Base-by-base conservation (phyloP, 2,329 filamentous ascomycete genomes). In the Cadophora gregata region DNA sequence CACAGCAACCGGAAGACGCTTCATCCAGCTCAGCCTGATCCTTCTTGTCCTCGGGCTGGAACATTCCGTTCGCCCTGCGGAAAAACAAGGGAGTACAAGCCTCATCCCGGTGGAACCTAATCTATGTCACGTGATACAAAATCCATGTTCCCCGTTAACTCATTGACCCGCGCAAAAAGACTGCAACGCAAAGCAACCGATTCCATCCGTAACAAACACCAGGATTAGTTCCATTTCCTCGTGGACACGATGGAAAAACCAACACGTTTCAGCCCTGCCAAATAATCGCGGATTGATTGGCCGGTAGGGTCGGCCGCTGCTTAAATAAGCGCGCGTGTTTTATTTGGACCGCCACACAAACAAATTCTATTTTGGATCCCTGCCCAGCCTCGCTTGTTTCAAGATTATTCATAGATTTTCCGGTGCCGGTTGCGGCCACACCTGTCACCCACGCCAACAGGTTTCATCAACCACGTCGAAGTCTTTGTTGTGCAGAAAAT, bases 381-480 rank as follows among this genome's bases (percentile, higher is more conserved):
- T 31, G 21, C n/a, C 45, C 56, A 55, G 63, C 59, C 59, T 68
- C 66, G 66, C 63, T 65, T 65, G 66, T 67, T 67, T 67, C 62
- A 62, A 29, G 38, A 45, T 58, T 63, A 66, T 63, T 59, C 51
- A 51, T 62, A 66, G 64, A 59, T 36, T 51, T 59, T 55, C 51
- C 36, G 29, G 33, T 47, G 29, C 59, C 27, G 64, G 38, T 21
- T 58, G 53, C 19, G 16, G 27, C 16, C 45, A n/a, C n/a, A 42
- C 38, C 31, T 33, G 5, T 5, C 31, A 33, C 31, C 31, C 31
- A 33, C 31, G 5, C 10, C 38, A 42, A 10, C 38, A 42, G 10
- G 10, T 50, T 47, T 48, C 47, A 2, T 56, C 33, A 31, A 25
- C 59, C 51, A 63, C 42, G 53, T 59, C 33, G 16, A 33, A 21